Conservation (phyloP, 164 flowering plant species). For the Berberis thunbergii region DNA sequence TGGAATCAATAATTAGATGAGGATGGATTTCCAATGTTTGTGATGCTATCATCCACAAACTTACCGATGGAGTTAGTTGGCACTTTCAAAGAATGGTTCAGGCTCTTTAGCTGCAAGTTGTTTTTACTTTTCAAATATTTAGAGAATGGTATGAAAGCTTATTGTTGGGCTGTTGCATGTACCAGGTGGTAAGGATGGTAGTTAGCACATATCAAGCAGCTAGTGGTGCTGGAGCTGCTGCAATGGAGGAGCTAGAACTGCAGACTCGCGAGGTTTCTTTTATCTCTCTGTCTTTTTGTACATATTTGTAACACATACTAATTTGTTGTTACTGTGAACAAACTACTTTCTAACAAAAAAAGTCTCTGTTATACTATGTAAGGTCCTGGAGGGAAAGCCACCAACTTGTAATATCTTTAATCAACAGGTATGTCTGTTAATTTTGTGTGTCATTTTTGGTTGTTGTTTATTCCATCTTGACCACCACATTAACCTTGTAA, state of each 20-base stretch:
- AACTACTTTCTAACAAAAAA: not conserved
- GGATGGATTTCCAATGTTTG: no score
- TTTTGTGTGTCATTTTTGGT: not conserved
- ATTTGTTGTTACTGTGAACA: not conserved
- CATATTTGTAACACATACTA: not conserved
- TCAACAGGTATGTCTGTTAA: slow-evolving; percentile 51
- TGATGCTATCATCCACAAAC: no score
- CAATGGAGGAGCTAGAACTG: slow-evolving; percentile 93
- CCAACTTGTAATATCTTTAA: slow-evolving; percentile 93
- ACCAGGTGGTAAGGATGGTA: slow-evolving; percentile 83
- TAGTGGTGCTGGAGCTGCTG: slow-evolving; percentile 99
- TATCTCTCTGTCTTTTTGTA: not conserved
- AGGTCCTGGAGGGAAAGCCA: slow-evolving; percentile 85
- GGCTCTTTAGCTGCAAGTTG: no score
- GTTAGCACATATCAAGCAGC: slow-evolving; percentile 99
- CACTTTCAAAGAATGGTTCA: no score
- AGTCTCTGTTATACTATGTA: slow-evolving; percentile 1
- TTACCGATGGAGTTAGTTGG: no score
- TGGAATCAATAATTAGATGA: no score
- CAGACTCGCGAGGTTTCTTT: slow-evolving; percentile 89
- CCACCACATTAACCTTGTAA: not conserved
- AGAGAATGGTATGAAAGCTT: no score
- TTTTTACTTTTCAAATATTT: no score
- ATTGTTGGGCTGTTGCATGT: not conserved
- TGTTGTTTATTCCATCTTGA: not conserved